Base-by-base conservation (phyloP, 2,329 filamentous ascomycete species). In the Cladosporium sp. region DNA sequence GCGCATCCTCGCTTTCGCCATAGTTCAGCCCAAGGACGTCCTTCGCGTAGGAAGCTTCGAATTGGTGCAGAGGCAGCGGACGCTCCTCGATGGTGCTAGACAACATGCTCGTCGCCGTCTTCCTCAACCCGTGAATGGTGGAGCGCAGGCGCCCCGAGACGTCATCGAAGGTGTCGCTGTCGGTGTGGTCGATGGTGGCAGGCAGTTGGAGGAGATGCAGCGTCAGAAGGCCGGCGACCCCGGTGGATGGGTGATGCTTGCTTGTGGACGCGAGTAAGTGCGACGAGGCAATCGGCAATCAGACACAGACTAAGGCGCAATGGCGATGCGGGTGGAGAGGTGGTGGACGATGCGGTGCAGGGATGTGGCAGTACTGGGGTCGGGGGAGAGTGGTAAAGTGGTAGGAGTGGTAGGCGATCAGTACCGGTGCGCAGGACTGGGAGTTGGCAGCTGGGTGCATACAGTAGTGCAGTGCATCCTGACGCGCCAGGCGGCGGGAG, bases 1-100 rank as follows among this genome's bases (percentile, higher is more conserved):
- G 45, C 53, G 64, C 55, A 25, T 69, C 65, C 49, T 69, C 68
- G 13, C 66, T 68, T 52, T 69, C 62, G 22, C 64, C 66, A 37
- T 64, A 60, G n/a, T 49, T 54, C 22, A 70, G 61, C 34, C 63
- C 60, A 15, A 71, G 63, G 50, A 72, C 68, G 10, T 71, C 66
- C 37, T 61, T 60, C 47, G 66, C 58, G 50, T 66, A 70, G 17
- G 64, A 47, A 1, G 52, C 32, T 24, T 55, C 52, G 20, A 55
- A 28, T 19, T 55, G 40, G 39, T 19, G 22, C 32, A 55, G 40
- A 37, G 52, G 52, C 28, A 55, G 49, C 50, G 56, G 52, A 20
- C 40, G 52, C 52, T 57, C 45, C n/a, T 42, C 45, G 39, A 25
- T 44, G 47, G 35, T 44, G 47, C 36, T 57, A 22, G 55, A 44